These are phyloP conservation scores for Phyllosticta citrichinensis DNA, from an alignment of 2,329 filamentous ascomycete species.

Conservation along the genomic window DNA sequence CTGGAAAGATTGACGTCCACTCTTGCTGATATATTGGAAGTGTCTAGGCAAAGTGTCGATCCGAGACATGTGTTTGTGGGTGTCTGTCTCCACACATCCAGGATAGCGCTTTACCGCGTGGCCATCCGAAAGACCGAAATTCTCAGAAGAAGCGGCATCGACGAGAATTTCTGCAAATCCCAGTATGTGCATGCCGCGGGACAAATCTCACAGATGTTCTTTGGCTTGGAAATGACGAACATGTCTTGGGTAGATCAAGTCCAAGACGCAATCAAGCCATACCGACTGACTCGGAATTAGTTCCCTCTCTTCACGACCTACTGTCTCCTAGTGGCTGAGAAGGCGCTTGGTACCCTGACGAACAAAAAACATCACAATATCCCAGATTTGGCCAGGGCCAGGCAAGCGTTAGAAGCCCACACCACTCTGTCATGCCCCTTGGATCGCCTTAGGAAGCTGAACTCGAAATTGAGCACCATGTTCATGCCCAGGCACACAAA, in stretches of 20 bases:
- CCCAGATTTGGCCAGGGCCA: neutral
- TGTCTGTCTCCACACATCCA: conserved; percentile 94
- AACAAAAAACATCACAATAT: too few species aligned
- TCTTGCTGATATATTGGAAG: conserved; percentile 68
- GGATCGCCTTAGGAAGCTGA: neutral
- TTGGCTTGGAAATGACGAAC: neutral
- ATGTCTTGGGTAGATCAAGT: neutral
- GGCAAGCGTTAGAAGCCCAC: neutral
- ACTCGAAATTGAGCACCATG: neutral
- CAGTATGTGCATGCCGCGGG: neutral
- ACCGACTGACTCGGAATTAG: neutral
- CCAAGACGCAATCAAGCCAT: neutral
- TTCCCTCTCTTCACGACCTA: neutral
- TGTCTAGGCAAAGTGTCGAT: conserved; percentile 63
- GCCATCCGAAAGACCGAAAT: conserved; percentile 78
- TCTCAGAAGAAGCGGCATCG: neutral
- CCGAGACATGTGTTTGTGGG: conserved; percentile 88
- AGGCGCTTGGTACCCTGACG: neutral
- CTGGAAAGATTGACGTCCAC: conserved; percentile 77
- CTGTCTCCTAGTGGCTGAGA: neutral
- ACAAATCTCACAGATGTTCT: neutral
- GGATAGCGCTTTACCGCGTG: conserved; percentile 95
- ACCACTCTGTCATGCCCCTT: neutral
- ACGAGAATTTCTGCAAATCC: neutral
- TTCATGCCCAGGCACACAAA: neutral